Conservation (phyloP, 1,139 yeast species). For the Kodamaea fungicola region DNA sequence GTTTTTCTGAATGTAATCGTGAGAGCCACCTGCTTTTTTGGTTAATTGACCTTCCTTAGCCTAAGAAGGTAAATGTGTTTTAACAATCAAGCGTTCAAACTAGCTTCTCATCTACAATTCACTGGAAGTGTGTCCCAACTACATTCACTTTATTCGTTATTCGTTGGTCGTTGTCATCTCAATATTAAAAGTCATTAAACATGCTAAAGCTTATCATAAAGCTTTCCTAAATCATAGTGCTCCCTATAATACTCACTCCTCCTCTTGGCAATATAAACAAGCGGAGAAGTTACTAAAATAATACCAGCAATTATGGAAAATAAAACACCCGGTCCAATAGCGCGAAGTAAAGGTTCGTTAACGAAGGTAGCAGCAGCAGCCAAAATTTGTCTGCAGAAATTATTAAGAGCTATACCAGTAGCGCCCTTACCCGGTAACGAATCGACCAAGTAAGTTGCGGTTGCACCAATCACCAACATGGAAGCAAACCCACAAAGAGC, state of each 20-base stretch:
- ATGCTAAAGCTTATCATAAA: slow-evolving; percentile 45
- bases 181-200: no score
- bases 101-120: no score
- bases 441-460: slow-evolving; percentile 79
- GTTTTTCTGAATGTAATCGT: no score
- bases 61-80: no score
- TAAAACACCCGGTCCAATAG: slow-evolving; percentile 69
- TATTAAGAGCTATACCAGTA: slow-evolving; percentile 82
- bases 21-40: no score
- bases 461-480: slow-evolving; percentile 80
- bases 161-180: no score
- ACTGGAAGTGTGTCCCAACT: no score
- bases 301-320: slow-evolving; percentile 64
- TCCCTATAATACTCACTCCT: slow-evolving; percentile 66
- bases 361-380: slow-evolving; percentile 78
- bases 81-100: no score
- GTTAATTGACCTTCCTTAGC: no score
- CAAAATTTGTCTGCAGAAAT: slow-evolving; percentile 65
- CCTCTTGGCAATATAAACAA: slow-evolving; percentile 49
- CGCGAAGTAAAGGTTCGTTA: slow-evolving; percentile 61
- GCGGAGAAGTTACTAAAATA: slow-evolving; percentile 40
- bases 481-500: slow-evolving; percentile 79
- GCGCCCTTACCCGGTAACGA: slow-evolving; percentile 87
- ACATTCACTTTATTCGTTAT: no score
- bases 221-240: slow-evolving; percentile 54